A percentile compares a stretch with the other conserved stretches of the same genome.
Evolutionary conservation across 768 basidiomycete genomes (phyloP).

Genomic region (Boletellus emodensis): DNA sequence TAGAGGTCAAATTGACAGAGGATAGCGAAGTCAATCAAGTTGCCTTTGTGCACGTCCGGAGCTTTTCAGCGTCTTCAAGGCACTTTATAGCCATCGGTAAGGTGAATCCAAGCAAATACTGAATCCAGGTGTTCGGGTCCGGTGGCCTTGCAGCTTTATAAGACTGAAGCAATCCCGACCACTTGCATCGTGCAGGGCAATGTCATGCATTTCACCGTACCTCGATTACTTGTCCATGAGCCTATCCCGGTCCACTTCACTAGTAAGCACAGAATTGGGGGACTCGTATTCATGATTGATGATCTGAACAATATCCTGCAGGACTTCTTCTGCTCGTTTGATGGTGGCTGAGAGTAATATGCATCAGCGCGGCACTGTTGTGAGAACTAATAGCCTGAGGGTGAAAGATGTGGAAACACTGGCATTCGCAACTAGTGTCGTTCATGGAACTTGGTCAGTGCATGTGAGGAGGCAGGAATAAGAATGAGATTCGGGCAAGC

Average conservation of each 20-base stretch:
- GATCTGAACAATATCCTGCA: not conserved
- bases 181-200: not conserved
- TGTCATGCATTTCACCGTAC: not conserved
- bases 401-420: too few species aligned
- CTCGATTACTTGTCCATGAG: constrained; percentile 3
- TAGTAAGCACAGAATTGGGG: not conserved
- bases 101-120: not conserved
- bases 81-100: constrained; percentile 2
- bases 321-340: too few species aligned
- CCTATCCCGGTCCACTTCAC: constrained; percentile 2
- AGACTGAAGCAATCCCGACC: constrained; percentile 2
- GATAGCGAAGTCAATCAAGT: not conserved
- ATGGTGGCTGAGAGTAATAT: too few species aligned
- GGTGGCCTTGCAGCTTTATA: not conserved
- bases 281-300: not conserved
- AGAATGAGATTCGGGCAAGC: too few species aligned
- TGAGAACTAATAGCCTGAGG: too few species aligned
- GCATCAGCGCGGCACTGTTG: too few species aligned
- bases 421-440: too few species aligned
- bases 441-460: too few species aligned
- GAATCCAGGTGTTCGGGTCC: not conserved
- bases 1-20: not conserved
- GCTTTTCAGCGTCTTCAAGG: constrained; percentile 1
- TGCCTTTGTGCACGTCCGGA: constrained; percentile 7
- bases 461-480: too few species aligned